Evolutionary conservation across 768 basidiomycete species (phyloP), one percentile per base, ranked within the genome.

Genomic region (Pisolithus sp.): DNA sequence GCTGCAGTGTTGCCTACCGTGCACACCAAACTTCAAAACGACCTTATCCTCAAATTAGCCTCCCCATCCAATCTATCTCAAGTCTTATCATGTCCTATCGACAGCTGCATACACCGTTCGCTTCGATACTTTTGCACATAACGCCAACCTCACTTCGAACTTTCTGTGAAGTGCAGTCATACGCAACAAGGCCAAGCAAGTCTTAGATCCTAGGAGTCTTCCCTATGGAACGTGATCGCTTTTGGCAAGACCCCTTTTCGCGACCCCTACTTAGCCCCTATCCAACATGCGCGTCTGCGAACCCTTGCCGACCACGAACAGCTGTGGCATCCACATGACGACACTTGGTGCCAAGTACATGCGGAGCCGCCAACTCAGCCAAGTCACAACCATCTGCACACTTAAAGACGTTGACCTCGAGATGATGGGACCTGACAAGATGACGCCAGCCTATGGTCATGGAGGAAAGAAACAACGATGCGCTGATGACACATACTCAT

Each of bases 201-300:
- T 58, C 15, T 47, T 58, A 13, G 57, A 52, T 10, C 43, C 53
- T n/a, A 51, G 30, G 8, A 30, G 30, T 30, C 52, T 15, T 37
- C 57, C 49, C 51, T 55, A 41, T 51, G 49, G 34, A 53, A 58
- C 46, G 48, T 51, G 46, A 55, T 34, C 30, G 45, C 45, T n/a
- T 39, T 36, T 34, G 26, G 17, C 15, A 49, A 20, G 10, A 12
- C 42, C 18, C 48, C 52, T 17, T 49, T 49, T 26, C 26, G 39
- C 18, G 18, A 36, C 4, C 30, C 34, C 36, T 30, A 36, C 31
- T 26, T 28, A 46, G 1, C 39, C 40, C 31, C 23, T 23, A 34
- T 21, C 34, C 24, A 36, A 28, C 7, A 7, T 30, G 8, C 18
- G 30, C 17, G 41, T 48, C 37, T 21, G 5, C 45, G 28, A 45